Percentiles rank a stretch among this genome's conserved stretches.
Conservation (phyloP, 2,329 filamentous ascomycete genomes). For the Trichoderma breve region DNA sequence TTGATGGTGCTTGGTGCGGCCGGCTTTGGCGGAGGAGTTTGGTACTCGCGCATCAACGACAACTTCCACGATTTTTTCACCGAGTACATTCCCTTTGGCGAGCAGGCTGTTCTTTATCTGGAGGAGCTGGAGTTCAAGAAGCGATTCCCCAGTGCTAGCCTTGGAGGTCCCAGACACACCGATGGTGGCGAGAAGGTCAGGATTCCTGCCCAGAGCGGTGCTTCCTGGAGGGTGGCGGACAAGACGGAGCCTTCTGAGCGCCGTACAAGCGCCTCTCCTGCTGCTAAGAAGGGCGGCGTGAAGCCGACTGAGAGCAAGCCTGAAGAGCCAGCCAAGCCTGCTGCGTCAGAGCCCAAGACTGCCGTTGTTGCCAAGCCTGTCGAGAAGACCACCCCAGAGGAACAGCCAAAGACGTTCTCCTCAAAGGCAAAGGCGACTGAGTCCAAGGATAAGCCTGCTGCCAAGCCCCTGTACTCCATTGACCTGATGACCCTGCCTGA, state of each 20-base stretch:
- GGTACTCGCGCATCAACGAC: slow-evolving; percentile 89
- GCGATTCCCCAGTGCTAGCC: slow-evolving; percentile 62
- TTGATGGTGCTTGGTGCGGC: slow-evolving; percentile 73
- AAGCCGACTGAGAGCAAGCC: slow-evolving; percentile 23
- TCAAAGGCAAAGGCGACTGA: slow-evolving; percentile 52
- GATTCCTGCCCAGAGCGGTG: slow-evolving; percentile 81
- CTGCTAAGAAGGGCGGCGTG: slow-evolving; percentile 29
- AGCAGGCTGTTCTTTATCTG: slow-evolving; percentile 91
- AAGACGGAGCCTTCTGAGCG: slow-evolving; percentile 54
- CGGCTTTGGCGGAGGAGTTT: slow-evolving; percentile 84
- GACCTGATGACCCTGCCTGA: slow-evolving; percentile 74
- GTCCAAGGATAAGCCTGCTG: slow-evolving; percentile 63
- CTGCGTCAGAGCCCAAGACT: slow-evolving; percentile 16
- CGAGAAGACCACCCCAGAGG: slow-evolving; percentile 23
- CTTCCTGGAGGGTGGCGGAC: slow-evolving; percentile 75
- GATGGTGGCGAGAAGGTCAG: slow-evolving; percentile 70
- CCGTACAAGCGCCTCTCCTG: slow-evolving; percentile 57
- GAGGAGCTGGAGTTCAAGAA: slow-evolving; percentile 93
- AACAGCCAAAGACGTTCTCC: slow-evolving; percentile 25
- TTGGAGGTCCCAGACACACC: slow-evolving; percentile 45
- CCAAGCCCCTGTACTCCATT: slow-evolving; percentile 66
- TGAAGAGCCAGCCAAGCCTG: slow-evolving; percentile 25
- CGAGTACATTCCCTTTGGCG: slow-evolving; percentile 90
- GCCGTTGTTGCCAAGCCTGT: slow-evolving; percentile 29
- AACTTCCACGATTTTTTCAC: slow-evolving; percentile 99